Evolutionary conservation across 2,329 filamentous ascomycete species (phyloP), one percentile per base, ranked within the genome.

Genomic region (Aspergillus viridinutans): DNA sequence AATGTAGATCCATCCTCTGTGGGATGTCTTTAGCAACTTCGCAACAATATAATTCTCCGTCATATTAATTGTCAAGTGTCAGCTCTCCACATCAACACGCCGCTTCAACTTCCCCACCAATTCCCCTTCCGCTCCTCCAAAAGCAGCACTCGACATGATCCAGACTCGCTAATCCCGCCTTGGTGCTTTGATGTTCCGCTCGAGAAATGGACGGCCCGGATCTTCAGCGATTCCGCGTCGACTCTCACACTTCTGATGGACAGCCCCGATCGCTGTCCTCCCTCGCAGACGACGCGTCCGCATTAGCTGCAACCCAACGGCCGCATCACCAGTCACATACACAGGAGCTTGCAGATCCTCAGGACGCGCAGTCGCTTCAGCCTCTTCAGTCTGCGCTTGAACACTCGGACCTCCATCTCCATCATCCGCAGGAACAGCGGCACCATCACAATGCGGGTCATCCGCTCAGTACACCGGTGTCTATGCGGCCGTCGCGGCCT

Each of bases 191-290:
- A 14, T 5, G 14, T 49, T n/a, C 49, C 35, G 25, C 21, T 40
- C 42, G n/a, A 53, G 50, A 45, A 32, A 74, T 74, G 72, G 67
- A 73, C 58, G 53, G 25, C 26, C 55, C 62, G 38, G 59, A 55
- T 28, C 59, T 65, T 35, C 68, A 50, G 57, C 59, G 25, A 48
- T 59, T 53, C 58, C 64, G 49, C 57, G 61, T 59, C 59, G 61
- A 14, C 53, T 64, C 40, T n/a, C 57, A 58, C 10, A 5, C 20
- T 47, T 47, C 43, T 43, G 55, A 50, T 51, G 53, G 53, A 42
- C 64, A 61, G 48, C 64, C 63, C 28, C 55, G 47, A 50, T 60
- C 60, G 25, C 68, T 68, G 0, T 59, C 65, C 4, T 56, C 61
- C 3, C 60, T 69, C 14, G 61, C 61, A n/a, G 62, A 64, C 58